phyloP scores from a whole-genome alignment of 768 basidiomycete species.

The Leccinum truebloodii region DNA sequence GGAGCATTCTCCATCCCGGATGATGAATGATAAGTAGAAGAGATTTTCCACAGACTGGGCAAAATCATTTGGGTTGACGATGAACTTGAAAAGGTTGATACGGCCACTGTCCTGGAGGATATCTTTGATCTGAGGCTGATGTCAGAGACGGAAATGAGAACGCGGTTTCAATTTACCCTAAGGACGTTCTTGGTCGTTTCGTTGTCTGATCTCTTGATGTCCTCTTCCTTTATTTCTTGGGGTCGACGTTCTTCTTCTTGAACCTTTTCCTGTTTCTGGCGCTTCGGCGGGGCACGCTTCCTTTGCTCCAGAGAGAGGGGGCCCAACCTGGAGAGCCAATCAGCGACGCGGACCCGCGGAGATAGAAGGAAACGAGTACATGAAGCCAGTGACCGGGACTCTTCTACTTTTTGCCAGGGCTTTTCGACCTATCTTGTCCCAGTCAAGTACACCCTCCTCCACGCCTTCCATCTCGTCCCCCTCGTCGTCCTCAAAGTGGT shows the following conservation, averaged over 20 bases:
- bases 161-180: slow-evolving; percentile 46
- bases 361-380: slow-evolving; percentile 51
- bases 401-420: slow-evolving; percentile 79
- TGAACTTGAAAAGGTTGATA: slow-evolving; percentile 82
- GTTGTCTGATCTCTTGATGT: slow-evolving; percentile 80
- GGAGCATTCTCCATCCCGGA: slow-evolving; percentile 80
- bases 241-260: slow-evolving; percentile 69
- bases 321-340: slow-evolving; percentile 68
- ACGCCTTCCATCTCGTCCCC: slow-evolving; percentile 56
- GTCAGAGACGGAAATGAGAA: slow-evolving; percentile 4
- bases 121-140: slow-evolving; percentile 51
- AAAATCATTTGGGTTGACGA: slow-evolving; percentile 89
- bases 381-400: slow-evolving; percentile 82
- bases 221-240: slow-evolving; percentile 79
- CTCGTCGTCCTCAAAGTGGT: slow-evolving; percentile 45
- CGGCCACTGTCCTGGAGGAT: slow-evolving; percentile 51
- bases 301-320: slow-evolving; percentile 87
- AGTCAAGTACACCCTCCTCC: slow-evolving; percentile 60
- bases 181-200: slow-evolving; percentile 88
- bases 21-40: slow-evolving; percentile 92
- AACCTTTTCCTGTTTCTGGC: slow-evolving; percentile 70
- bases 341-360: slow-evolving; percentile 10
- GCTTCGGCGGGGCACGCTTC: slow-evolving; percentile 59
- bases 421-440: slow-evolving; percentile 85
- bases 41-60: slow-evolving; percentile 96